phyloP scores from a whole-genome alignment of 129 eudicot species.

The Flaveria trinervia region DNA sequence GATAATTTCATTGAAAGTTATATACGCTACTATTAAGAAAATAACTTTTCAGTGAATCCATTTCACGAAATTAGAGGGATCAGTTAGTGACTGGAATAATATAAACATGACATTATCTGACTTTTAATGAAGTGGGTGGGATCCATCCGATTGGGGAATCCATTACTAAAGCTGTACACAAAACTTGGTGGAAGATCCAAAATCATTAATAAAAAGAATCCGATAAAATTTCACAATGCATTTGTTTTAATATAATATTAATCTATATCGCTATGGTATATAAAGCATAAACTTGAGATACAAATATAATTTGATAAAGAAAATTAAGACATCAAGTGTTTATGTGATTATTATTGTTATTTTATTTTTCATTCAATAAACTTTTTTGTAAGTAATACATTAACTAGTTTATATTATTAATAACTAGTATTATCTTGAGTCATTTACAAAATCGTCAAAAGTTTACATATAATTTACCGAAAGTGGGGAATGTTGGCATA shows the following conservation, averaged over 20 bases:
- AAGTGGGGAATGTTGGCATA: too few species aligned
- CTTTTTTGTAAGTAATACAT: too few species aligned
- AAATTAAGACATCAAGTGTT: too few species aligned
- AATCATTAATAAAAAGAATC: not conserved
- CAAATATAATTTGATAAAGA: too few species aligned
- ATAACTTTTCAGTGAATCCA: not conserved
- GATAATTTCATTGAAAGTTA: not conserved
- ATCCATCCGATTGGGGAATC: conserved; percentile 33
- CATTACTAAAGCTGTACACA: conserved; percentile 27
- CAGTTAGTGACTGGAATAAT: conserved; percentile 2
- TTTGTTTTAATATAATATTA: not conserved
- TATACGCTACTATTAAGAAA: not conserved
- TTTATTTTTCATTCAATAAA: too few species aligned
- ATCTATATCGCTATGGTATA: too few species aligned
- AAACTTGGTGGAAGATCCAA: conserved; percentile 31
- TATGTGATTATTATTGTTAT: too few species aligned
- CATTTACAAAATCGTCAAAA: too few species aligned
- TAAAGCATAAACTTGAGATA: too few species aligned
- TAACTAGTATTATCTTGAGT: too few species aligned
- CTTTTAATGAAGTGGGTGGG: conserved; percentile 30
- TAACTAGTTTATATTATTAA: too few species aligned
- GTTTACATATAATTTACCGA: too few species aligned
- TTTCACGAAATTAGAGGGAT: not conserved
- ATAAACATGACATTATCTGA: conserved; percentile 9
- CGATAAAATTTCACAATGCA: conserved; percentile 25